These are phyloP conservation scores for Zygoascus bituminiphila DNA, from an alignment of 805 yeast genomes.

Conservation along the genomic window DNA sequence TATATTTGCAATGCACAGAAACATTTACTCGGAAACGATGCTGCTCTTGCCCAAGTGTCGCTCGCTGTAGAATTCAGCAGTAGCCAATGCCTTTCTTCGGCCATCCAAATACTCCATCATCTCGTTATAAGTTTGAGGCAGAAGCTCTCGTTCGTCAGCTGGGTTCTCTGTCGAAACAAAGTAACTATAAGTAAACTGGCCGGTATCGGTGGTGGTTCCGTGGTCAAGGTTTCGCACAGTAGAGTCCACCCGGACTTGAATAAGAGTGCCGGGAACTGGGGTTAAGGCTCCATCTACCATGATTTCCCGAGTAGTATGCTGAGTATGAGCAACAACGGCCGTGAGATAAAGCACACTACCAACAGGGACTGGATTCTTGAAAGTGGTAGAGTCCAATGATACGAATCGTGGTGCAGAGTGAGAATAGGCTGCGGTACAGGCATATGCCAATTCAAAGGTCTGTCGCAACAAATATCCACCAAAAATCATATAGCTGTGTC, in stretches of 20 bases:
- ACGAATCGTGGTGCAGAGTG: constrained; percentile 82
- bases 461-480: constrained; percentile 93
- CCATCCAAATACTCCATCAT: constrained; percentile 91
- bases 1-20: too few species aligned
- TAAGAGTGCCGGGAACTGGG: constrained; percentile 54
- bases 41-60: constrained; percentile 26
- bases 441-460: constrained; percentile 87
- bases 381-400: constrained; percentile 83
- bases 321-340: constrained; percentile 81
- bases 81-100: constrained; percentile 79
- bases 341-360: constrained; percentile 80
- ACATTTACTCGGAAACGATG: constrained; percentile 18
- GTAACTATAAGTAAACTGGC: constrained; percentile 82
- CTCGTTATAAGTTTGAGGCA: constrained; percentile 83
- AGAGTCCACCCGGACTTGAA: constrained; percentile 86
- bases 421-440: constrained; percentile 84
- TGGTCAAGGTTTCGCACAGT: constrained; percentile 61
- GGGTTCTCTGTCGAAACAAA: constrained; percentile 40
- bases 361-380: constrained; percentile 92
- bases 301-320: constrained; percentile 45
- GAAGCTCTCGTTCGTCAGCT: constrained; percentile 47
- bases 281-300: constrained; percentile 11
- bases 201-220: constrained; percentile 59
- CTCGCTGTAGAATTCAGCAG: constrained; percentile 56
- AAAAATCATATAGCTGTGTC: constrained; percentile 89